Evolutionary conservation across 306 rosid species (phyloP).

Genomic region (Lathyrus tuberosus): DNA sequence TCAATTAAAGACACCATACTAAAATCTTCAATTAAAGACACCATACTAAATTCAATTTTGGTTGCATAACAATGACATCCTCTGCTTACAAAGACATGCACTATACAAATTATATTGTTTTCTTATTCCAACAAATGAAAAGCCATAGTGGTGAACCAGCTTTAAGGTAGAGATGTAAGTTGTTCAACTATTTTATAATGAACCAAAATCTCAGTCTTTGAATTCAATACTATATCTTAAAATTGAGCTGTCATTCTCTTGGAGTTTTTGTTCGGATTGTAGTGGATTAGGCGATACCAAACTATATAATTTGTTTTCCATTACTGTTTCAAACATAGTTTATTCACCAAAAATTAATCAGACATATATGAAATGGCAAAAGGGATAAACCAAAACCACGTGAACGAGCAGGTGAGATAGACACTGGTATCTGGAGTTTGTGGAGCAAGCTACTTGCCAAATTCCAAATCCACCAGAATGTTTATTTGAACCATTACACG

Average conservation of each 20-base stretch:
- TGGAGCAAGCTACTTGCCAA: conserved; percentile 52
- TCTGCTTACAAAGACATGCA: conserved; percentile 16
- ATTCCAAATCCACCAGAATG: conserved; percentile 48
- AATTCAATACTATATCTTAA: conserved; percentile 20
- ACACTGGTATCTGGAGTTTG: conserved; percentile 46
- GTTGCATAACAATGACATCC: conserved; percentile 7
- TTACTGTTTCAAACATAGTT: conserved; percentile 28
- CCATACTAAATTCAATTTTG: conserved; percentile 15
- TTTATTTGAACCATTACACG: conserved; percentile 36
- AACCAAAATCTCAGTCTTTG: conserved; percentile 42
- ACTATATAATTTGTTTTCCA: conserved; percentile 36
- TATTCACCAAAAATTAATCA: conserved; percentile 27
- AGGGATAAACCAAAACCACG: conserved; percentile 44
- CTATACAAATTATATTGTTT: neutral
- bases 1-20: too few species aligned
- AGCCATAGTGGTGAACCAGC: conserved; percentile 32
- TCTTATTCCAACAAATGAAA: conserved; percentile 9
- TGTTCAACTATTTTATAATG: conserved; percentile 27
- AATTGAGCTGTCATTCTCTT: conserved; percentile 47
- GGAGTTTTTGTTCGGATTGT: conserved; percentile 57
- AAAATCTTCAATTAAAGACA: neutral
- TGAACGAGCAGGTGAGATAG: conserved; percentile 46
- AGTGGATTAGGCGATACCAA: conserved; percentile 53
- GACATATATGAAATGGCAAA: conserved; percentile 30
- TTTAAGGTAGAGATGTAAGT: conserved; percentile 38